Evolutionary conservation across 805 yeast species (phyloP).

Genomic region (Yamadazyma nakazawae): DNA sequence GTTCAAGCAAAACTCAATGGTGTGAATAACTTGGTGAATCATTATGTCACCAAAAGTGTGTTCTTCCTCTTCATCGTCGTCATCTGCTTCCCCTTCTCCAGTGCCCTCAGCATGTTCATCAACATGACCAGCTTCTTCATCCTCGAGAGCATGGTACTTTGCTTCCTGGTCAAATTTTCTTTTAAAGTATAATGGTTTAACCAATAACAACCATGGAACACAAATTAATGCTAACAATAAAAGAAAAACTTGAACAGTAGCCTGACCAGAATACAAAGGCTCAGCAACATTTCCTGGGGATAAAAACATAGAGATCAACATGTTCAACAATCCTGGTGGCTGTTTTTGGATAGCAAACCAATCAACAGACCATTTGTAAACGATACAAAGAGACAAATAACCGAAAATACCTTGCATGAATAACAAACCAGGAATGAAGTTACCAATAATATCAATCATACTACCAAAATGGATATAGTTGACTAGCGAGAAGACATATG

Average conservation of each 20-base stretch:
- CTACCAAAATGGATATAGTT: constrained; percentile 71
- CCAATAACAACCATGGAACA: constrained; percentile 87
- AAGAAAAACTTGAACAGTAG: constrained; percentile 66
- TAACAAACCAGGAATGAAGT: constrained; percentile 88
- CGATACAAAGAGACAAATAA: constrained; percentile 76
- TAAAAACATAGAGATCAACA: constrained; percentile 93
- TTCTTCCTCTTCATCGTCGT: constrained; percentile 50
- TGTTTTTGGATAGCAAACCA: constrained; percentile 76
- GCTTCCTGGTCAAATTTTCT: constrained; percentile 51
- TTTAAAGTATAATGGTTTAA: constrained; percentile 76
- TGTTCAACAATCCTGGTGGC: constrained; percentile 91
- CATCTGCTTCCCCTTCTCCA: constrained; percentile 36
- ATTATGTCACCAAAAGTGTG: constrained; percentile 88
- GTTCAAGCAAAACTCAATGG: constrained; percentile 94
- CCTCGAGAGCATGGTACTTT: constrained; percentile 44
- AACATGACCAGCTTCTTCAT: constrained; percentile 27
- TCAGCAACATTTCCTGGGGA: constrained; percentile 88
- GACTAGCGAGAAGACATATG: constrained; percentile 78
- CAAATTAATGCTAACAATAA: constrained; percentile 77
- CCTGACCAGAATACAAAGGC: constrained; percentile 76
- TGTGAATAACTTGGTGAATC: constrained; percentile 96
- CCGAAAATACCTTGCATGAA: constrained; percentile 98
- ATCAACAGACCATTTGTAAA: constrained; percentile 92
- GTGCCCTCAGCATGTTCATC: constrained; percentile 25
- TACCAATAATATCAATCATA: constrained; percentile 79